Percentiles rank a stretch among this genome's conserved stretches.
Evolutionary conservation across 805 yeast genomes (phyloP).

Genomic region (Kluyveromyces nonfermentans): DNA sequence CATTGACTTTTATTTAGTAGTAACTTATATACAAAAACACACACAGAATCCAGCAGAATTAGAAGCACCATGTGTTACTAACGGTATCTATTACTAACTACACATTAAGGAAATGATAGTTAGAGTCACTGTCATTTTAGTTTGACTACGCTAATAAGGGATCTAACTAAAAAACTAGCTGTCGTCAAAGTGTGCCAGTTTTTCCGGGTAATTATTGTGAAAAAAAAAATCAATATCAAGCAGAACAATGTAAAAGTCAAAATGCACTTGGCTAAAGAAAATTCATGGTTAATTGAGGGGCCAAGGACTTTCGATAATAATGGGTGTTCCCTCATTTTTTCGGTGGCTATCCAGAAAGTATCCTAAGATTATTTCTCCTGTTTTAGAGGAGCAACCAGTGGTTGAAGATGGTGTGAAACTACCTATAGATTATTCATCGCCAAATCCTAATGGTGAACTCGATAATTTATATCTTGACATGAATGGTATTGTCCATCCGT

Average conservation of each 20-base stretch:
- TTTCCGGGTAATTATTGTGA: neutral
- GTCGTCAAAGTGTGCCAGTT: no score
- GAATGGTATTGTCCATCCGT: conserved; percentile 99
- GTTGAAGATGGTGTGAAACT: conserved; percentile 50
- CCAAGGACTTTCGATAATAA: conserved; percentile 16
- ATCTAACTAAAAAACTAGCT: no score
- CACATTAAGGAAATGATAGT: no score
- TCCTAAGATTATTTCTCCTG: conserved; percentile 90
- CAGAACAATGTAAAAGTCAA: neutral
- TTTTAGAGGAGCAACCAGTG: conserved; percentile 59
- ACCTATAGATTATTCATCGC: conserved; percentile 59
- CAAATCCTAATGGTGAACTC: conserved; percentile 92
- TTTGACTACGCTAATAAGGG: no score
- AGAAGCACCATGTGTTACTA: no score
- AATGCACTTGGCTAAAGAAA: neutral
- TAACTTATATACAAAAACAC: no score
- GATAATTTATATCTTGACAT: conserved; percentile 92
- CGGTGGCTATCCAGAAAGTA: conserved; percentile 91
- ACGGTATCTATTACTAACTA: no score
- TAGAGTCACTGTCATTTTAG: no score
- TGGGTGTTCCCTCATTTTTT: conserved; percentile 98
- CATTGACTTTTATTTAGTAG: no score
- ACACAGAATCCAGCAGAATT: no score
- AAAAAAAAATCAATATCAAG: neutral
- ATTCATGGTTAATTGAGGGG: no score